Conservation (phyloP, 163 green algal species). For the Chloroidium sp. region DNA sequence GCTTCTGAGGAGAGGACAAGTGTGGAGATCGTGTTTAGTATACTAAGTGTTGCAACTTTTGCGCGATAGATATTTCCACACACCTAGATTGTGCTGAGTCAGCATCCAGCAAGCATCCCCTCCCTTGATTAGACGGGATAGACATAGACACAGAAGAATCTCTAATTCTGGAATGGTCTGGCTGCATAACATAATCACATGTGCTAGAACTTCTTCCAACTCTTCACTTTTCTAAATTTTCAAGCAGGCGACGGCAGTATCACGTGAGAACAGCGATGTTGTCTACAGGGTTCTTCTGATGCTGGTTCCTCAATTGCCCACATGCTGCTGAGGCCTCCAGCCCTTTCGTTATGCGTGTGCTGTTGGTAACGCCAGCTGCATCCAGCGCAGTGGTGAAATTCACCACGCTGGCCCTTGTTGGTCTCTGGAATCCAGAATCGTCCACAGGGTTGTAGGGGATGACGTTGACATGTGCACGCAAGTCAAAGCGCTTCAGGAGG, state of each 20-base stretch:
- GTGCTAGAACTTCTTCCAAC: no score
- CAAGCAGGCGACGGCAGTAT: background rate
- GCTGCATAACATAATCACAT: no score
- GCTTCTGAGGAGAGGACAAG: no score
- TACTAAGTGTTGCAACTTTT: no score
- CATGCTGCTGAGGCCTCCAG: conserved; percentile 90
- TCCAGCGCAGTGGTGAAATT: conserved; percentile 66
- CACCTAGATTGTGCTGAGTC: no score
- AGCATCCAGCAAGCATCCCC: no score
- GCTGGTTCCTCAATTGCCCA: conserved; percentile 87
- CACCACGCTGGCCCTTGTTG: conserved; percentile 36
- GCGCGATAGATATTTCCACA: no score
- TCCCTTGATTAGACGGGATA: no score
- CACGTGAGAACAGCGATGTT: conserved; percentile 4
- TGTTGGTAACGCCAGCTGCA: conserved; percentile 37
- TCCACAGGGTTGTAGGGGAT: conserved; percentile 92
- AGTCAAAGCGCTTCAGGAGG: conserved; percentile 49
- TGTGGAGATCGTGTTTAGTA: no score
- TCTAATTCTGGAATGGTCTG: no score
- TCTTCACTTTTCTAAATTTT: no score
- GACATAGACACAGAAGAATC: no score
- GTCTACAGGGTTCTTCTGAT: conserved; percentile 71
- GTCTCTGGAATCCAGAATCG: conserved; percentile 64
- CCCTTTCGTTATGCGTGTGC: conserved; percentile 62
- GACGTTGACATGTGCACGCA: conserved; percentile 83